Evolutionary conservation across 2,329 filamentous ascomycete species (phyloP).

Genomic region (Xylaria sp.): DNA sequence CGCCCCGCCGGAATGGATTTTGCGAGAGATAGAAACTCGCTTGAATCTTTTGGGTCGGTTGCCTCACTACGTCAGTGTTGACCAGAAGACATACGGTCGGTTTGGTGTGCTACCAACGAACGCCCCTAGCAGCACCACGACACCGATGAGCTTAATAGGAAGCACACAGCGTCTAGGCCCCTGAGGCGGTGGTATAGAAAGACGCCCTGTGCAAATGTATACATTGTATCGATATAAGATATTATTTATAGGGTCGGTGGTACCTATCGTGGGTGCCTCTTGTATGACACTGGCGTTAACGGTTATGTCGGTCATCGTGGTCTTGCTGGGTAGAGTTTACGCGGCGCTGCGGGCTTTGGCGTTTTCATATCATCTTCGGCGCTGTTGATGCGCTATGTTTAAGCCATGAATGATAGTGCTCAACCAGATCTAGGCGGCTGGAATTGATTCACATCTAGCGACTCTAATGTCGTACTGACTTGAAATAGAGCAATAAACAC

Average conservation of each 20-base stretch:
- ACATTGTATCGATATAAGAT: slow-evolving; percentile 34
- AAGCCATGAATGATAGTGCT: slow-evolving; percentile 15
- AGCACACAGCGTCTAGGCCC: slow-evolving; percentile 76
- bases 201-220: slow-evolving; percentile 19
- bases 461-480: neutral
- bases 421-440: neutral
- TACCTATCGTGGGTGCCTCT: slow-evolving; percentile 14
- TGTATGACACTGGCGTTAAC: slow-evolving; percentile 37
- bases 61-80: slow-evolving; percentile 92
- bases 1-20: slow-evolving; percentile 86
- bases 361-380: slow-evolving; percentile 14
- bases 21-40: slow-evolving; percentile 90
- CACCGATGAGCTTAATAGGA: slow-evolving; percentile 71
- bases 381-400: slow-evolving; percentile 13
- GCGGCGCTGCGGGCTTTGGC: neutral
- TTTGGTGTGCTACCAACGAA: slow-evolving; percentile 85
- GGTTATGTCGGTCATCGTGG: slow-evolving; percentile 24
- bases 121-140: slow-evolving; percentile 54
- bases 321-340: slow-evolving; percentile 12
- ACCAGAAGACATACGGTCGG: slow-evolving; percentile 94
- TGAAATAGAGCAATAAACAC: neutral
- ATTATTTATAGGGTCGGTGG: slow-evolving; percentile 20
- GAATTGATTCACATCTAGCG: neutral
- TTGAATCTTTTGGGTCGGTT: slow-evolving; percentile 85
- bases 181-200: slow-evolving; percentile 50